These are phyloP conservation scores for Monilinia fructicola DNA, from an alignment of 2,329 filamentous ascomycete genomes.

Conservation along the genomic window DNA sequence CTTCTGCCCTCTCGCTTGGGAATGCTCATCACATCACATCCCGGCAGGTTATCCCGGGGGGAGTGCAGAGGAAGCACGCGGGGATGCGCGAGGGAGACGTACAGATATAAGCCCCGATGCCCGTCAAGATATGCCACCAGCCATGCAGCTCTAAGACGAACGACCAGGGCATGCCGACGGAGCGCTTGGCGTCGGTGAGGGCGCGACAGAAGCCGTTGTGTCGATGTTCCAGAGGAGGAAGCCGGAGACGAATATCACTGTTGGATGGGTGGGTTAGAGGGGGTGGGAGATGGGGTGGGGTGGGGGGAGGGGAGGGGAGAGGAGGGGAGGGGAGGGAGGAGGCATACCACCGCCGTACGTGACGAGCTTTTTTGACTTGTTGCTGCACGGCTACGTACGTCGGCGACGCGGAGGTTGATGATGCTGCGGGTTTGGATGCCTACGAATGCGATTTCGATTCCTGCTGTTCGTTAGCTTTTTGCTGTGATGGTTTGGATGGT, in stretches of 20 bases:
- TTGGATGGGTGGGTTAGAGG: not conserved
- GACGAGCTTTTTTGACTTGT: conserved; percentile 33
- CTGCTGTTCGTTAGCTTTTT: conserved; percentile 18
- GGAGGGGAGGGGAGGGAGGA: not conserved
- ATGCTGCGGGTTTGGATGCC: conserved; percentile 35
- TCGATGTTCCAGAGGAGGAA: conserved; percentile 60
- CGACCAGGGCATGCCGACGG: conserved; percentile 54
- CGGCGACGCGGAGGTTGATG: conserved; percentile 33
- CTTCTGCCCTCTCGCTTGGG: not conserved
- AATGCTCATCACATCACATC: not conserved
- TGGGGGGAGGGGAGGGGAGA: not conserved
- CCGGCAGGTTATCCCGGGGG: not conserved
- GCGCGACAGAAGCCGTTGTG: conserved; percentile 52
- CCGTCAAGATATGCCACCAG: conserved; percentile 64
- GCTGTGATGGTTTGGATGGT: not conserved
- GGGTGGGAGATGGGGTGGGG: not conserved
- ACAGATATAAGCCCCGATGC: conserved; percentile 49
- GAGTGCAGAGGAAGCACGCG: not conserved
- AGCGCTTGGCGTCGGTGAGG: conserved; percentile 47
- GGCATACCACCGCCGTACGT: conserved; percentile 35
- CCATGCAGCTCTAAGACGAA: conserved; percentile 60
- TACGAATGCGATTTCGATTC: conserved; percentile 30
- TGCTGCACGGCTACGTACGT: conserved; percentile 30
- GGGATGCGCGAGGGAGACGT: conserved; percentile 15
- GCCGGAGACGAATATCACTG: conserved; percentile 44